These are phyloP conservation scores for Ormosia semicastrata DNA, from an alignment of 306 rosid genomes.

Conservation along the genomic window DNA sequence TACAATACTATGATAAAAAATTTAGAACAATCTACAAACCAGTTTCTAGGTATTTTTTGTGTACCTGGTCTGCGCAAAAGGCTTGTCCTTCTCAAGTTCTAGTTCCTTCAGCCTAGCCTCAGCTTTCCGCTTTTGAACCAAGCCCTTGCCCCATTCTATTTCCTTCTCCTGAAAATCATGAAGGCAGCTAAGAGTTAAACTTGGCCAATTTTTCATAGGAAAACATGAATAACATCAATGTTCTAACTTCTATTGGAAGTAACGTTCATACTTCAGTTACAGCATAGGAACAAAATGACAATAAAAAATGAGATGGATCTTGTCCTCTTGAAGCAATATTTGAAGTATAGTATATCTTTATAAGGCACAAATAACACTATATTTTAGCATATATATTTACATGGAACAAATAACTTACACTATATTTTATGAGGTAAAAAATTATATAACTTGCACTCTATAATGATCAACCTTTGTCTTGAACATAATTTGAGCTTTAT, in stretches of 20 bases:
- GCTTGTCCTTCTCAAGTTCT: constrained; percentile 82
- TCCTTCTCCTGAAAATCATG: constrained; percentile 57
- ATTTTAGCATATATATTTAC: background rate
- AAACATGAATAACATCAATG: background rate
- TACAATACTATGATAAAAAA: background rate
- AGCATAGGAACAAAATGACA: background rate
- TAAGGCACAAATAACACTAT: background rate
- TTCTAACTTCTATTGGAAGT: background rate
- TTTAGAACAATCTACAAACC: background rate
- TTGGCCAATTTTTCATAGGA: background rate
- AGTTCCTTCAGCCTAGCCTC: constrained; percentile 76
- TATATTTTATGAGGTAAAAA: background rate
- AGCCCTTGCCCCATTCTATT: constrained; percentile 95
- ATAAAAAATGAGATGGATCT: constrained; percentile 15
- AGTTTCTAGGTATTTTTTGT: background rate
- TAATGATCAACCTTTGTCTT: background rate
- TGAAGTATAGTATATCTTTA: background rate
- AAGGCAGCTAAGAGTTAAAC: background rate
- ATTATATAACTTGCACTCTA: background rate
- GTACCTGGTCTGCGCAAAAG: constrained; percentile 86
- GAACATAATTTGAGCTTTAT: background rate
- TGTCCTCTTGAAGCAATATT: constrained; percentile 7
- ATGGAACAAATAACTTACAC: constrained; percentile 1
- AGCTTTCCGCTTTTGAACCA: constrained; percentile 93
- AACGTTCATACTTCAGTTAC: background rate